Evolutionary conservation across 805 yeast species (phyloP), one percentile per base, ranked within the genome.

Genomic region (Zygosaccharomyces gambellarensis): DNA sequence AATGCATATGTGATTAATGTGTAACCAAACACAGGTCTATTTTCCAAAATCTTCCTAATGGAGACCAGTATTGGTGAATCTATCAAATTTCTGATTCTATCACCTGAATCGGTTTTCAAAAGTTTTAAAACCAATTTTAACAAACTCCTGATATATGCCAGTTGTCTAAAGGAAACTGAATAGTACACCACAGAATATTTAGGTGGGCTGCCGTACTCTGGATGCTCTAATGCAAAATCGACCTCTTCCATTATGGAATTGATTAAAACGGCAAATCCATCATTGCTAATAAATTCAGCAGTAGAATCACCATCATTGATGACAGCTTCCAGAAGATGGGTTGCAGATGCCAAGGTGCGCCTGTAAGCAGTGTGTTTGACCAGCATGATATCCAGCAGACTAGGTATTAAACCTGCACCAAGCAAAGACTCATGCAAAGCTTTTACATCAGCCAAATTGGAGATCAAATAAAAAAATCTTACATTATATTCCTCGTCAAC

Each of bases 61-160:
- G 85, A 76, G 27, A 68, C 60, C 14, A 90, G 67, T n/a, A 92
- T 69, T 0, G 90, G 82, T 0, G 97, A 87, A 60, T 92, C 98
- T 59, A 88, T 87, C 36, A 92, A 67, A 54, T 88, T 88, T 64
- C 96, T 79, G 60, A 89, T 78, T 50, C 94, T 75, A 62, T 90
- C 97, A 38, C 95, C 94, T 4, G 85, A 78, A 46, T 87, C 89
- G n/a, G 82, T 75, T 48, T 79, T 80, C 38, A 90, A 73, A 41
- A 90, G 66, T 53, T 81, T 77, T 21, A 80, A 67, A 0, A 84
- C 81, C 23, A 90, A 74, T 52, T 81, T 85, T 56, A 89, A 67
- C 44, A 86, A 63, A 36, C 82, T 76, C 52, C 79, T 71, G n/a
- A 83, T 68, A 52, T 78, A 73, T 36, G 80, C 76, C 7, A 82